These are phyloP conservation scores for Blepharisma japonicum DNA, from an alignment of 73 alveolate species.

Conservation along the genomic window DNA sequence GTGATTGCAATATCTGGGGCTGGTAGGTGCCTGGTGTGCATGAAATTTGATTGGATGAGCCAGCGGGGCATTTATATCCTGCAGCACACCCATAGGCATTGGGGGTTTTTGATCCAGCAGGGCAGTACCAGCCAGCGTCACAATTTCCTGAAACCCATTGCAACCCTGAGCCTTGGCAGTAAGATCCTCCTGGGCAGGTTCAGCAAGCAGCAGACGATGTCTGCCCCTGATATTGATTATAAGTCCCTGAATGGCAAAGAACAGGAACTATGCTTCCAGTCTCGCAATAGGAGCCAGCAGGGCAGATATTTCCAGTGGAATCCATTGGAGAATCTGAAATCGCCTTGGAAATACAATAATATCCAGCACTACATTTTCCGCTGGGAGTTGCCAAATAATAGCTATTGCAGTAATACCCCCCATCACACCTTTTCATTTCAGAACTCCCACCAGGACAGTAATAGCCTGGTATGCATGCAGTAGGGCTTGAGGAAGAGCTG, in stretches of 20 bases:
- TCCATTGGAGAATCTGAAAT: not conserved
- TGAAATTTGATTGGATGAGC: no score
- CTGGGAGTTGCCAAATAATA: not conserved
- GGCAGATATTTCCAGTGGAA: slow-evolving; percentile 32
- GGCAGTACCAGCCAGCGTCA: no score
- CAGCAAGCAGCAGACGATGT: slow-evolving; percentile 47
- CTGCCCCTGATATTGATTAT: slow-evolving; percentile 10
- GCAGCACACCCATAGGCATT: no score
- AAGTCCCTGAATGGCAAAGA: slow-evolving; percentile 64
- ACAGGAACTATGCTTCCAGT: slow-evolving; percentile 29
- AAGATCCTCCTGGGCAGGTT: slow-evolving; percentile 22
- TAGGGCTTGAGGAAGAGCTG: slow-evolving; percentile 40
- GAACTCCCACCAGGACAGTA: slow-evolving; percentile 33
- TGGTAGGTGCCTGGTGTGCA: no score
- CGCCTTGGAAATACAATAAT: no score
- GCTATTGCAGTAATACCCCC: slow-evolving; percentile 38
- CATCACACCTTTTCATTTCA: slow-evolving; percentile 36
- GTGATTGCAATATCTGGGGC: no score
- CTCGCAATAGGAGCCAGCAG: slow-evolving; percentile 47
- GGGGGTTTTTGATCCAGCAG: no score
- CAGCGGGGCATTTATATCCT: no score
- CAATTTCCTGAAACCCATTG: slow-evolving; percentile 38
- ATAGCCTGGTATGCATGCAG: slow-evolving; percentile 53
- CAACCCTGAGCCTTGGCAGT: slow-evolving; percentile 4
- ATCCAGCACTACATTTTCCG: slow-evolving; percentile 18